These are phyloP conservation scores for Skeletonema marinoi DNA, from an alignment of 108 stramenopile species.

Conservation along the genomic window DNA sequence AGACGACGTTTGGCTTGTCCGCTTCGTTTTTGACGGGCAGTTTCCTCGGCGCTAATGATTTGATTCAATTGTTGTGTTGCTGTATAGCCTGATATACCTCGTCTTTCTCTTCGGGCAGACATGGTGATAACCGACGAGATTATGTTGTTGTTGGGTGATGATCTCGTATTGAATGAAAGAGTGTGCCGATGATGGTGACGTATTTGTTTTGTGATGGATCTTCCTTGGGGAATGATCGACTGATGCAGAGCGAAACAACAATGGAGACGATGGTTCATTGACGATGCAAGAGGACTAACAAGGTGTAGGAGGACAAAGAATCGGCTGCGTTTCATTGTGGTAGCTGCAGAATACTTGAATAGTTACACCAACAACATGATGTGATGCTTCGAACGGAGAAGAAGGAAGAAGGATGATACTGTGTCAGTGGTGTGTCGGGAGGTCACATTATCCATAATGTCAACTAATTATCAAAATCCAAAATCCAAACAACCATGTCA, in stretches of 20 bases:
- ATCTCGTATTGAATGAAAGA: not conserved
- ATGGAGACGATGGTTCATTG: not conserved
- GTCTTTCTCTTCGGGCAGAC: not conserved
- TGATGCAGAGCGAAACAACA: not conserved
- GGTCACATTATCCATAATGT: no score
- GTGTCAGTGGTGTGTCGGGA: no score
- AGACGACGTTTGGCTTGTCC: slow-evolving; percentile 15
- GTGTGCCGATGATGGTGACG: not conserved
- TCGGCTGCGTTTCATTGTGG: not conserved
- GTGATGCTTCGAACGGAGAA: no score
- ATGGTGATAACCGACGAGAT: not conserved
- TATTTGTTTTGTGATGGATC: not conserved
- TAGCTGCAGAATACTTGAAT: no score
- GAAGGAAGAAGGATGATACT: no score
- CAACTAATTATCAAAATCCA: no score
- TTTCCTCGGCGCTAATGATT: not conserved
- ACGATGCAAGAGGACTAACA: not conserved
- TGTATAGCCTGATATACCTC: not conserved
- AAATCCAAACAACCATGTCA: no score
- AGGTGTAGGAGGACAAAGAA: not conserved
- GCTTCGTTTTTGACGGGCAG: not conserved
- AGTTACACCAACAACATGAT: no score
- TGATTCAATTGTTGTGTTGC: not conserved
- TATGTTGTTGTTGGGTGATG: not conserved
- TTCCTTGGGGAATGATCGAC: not conserved